Evolutionary conservation across 1,284 basidiomycete genomes (phyloP).

Genomic region (Hymenochaete sp.): DNA sequence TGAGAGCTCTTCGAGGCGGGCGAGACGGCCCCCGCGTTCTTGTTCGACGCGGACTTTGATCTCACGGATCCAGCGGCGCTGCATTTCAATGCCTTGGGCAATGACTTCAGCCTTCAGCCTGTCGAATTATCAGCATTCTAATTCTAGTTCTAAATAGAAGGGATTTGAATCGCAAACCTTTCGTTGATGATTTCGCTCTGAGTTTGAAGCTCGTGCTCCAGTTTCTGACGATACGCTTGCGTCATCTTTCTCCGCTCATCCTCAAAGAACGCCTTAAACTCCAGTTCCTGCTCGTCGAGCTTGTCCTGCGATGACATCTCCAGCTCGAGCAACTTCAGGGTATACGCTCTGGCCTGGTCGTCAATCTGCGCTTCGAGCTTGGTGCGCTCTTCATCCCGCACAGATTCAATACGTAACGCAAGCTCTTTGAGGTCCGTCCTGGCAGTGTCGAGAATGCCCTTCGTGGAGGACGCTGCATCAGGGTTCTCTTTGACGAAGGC

Average conservation of each 20-base stretch:
- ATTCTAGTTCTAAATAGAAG: not conserved
- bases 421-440: constrained; percentile 81
- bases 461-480: constrained; percentile 55
- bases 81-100: constrained; percentile 94
- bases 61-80: constrained; percentile 92
- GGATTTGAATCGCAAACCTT: constrained; percentile 41
- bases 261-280: constrained; percentile 78
- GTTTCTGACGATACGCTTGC: constrained; percentile 76
- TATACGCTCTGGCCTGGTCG: constrained; percentile 80
- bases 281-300: constrained; percentile 79
- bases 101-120: constrained; percentile 93
- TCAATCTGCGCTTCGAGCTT: constrained; percentile 76
- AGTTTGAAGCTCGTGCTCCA: constrained; percentile 78
- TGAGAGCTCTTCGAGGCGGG: constrained; percentile 90
- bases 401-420: constrained; percentile 68
- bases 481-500: constrained; percentile 74
- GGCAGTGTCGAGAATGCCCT: constrained; percentile 65
- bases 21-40: constrained; percentile 91
- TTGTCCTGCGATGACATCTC: constrained; percentile 82
- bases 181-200: constrained; percentile 94
- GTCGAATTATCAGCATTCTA: not conserved
- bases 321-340: constrained; percentile 70
- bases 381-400: constrained; percentile 73
- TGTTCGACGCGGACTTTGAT: constrained; percentile 95
- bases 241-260: constrained; percentile 71